These are phyloP conservation scores for Euphrasia confusa DNA, from an alignment of 257 asterid genomes.

Conservation along the genomic window DNA sequence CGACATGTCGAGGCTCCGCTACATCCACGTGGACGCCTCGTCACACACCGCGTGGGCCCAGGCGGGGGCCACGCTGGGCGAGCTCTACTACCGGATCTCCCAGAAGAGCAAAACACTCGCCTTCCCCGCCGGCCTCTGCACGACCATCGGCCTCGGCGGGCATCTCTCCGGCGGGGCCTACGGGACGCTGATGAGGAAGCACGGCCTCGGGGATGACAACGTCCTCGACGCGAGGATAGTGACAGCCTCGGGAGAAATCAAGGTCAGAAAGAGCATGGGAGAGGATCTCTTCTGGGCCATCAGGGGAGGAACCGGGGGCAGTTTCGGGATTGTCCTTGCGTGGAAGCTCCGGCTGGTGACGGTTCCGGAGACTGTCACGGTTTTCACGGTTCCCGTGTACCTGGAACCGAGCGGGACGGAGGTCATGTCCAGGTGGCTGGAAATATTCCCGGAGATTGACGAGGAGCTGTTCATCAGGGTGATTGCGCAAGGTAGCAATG, in stretches of 20 bases:
- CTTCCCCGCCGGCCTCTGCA: slow-evolving; percentile 26
- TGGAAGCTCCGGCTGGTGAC: background rate
- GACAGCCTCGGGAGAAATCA: slow-evolving; percentile 5
- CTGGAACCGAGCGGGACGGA: background rate
- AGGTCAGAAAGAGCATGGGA: background rate
- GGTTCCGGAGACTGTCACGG: slow-evolving; percentile 16
- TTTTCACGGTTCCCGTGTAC: slow-evolving; percentile 1
- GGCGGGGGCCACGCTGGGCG: slow-evolving; percentile 23
- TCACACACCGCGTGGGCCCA: slow-evolving; percentile 23
- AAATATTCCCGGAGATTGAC: background rate
- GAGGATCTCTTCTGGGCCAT: background rate
- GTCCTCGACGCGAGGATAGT: slow-evolving; percentile 19
- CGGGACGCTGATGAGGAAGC: slow-evolving; percentile 23
- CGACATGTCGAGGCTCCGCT: slow-evolving; percentile 32
- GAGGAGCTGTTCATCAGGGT: background rate
- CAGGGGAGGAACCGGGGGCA: background rate
- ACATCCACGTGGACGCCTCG: slow-evolving; percentile 19
- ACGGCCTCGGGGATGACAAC: slow-evolving; percentile 25
- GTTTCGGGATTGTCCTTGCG: background rate
- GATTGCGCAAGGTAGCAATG: background rate
- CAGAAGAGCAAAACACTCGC: slow-evolving; percentile 10
- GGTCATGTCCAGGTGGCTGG: background rate
- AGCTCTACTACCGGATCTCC: slow-evolving; percentile 21
- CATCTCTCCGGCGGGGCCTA: slow-evolving; percentile 26
- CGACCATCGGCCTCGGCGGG: slow-evolving; percentile 26